These are phyloP conservation scores for Gleditsia sinensis DNA, from an alignment of 306 rosid species.

Conservation along the genomic window DNA sequence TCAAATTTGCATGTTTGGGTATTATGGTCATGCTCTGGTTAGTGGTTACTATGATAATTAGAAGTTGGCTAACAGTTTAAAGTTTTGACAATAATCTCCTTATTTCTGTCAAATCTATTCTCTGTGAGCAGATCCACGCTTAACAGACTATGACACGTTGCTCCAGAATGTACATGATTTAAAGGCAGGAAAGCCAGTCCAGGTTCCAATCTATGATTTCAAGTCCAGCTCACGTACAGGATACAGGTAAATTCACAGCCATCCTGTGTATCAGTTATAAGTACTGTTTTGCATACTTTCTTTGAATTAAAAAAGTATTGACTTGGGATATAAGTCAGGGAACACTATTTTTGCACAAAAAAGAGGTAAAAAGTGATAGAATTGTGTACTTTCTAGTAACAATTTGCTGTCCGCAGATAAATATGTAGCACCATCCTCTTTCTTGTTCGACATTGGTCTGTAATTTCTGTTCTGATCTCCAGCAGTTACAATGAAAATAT, in stretches of 20 bases:
- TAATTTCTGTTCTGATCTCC: constrained; percentile 1
- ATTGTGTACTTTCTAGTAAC: background rate
- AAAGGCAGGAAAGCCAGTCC: constrained; percentile 7
- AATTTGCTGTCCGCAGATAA: background rate
- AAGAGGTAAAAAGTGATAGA: background rate
- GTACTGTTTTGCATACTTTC: background rate
- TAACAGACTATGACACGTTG: constrained; percentile 19
- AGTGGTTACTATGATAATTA: background rate
- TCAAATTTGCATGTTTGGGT: background rate
- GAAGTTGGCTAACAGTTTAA: background rate
- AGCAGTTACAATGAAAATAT: background rate
- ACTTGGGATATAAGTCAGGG: background rate
- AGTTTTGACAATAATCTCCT: background rate
- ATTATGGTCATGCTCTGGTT: background rate
- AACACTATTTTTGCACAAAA: background rate
- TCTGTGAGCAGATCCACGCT: constrained; percentile 17
- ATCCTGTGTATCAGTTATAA: background rate
- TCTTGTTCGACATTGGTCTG: background rate
- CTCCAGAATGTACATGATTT: constrained; percentile 14
- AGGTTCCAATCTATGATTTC: constrained; percentile 23
- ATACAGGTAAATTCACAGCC: background rate
- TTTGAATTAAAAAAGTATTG: background rate
- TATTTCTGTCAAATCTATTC: background rate
- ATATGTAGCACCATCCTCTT: background rate
- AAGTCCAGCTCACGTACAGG: constrained; percentile 19